These are phyloP conservation scores for Streptanthus diversifolius DNA, from an alignment of 345 rosid genomes.

Conservation along the genomic window DNA sequence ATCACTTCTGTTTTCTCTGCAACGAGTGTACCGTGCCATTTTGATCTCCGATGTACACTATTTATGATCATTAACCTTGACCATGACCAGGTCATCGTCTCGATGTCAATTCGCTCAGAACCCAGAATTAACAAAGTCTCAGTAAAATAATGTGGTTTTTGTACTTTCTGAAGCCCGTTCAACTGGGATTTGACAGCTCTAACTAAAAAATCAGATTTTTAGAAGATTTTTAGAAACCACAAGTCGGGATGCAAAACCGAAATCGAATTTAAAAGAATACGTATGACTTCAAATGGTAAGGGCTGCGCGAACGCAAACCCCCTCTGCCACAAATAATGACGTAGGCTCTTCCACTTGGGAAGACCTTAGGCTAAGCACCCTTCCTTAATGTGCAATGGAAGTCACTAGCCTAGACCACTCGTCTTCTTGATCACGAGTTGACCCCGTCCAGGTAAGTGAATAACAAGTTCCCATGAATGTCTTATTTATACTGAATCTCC, in stretches of 20 bases:
- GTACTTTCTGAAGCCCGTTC: too few relatives aligned
- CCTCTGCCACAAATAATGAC: slow-evolving; percentile 54
- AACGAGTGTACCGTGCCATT: background rate
- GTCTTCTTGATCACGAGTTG: slow-evolving; percentile 32
- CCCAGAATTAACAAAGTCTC: too few relatives aligned
- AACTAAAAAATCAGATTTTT: too few relatives aligned
- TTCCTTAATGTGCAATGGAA: slow-evolving; percentile 33
- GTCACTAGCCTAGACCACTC: slow-evolving; percentile 38
- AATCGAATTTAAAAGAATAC: too few relatives aligned
- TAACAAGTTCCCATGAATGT: rapidly evolving
- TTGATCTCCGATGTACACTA: background rate
- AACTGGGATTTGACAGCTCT: too few relatives aligned
- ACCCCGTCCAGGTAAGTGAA: slow-evolving; percentile 43
- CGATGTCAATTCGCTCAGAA: too few relatives aligned
- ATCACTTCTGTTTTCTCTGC: background rate
- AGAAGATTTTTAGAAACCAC: too few relatives aligned
- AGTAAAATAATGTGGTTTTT: too few relatives aligned
- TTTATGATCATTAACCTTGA: background rate
- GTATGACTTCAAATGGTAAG: background rate
- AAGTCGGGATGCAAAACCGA: too few relatives aligned
- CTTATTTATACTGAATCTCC: background rate
- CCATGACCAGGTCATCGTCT: background rate
- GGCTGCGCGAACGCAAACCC: slow-evolving; percentile 67
- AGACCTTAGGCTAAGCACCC: slow-evolving; percentile 44
- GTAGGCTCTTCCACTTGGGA: slow-evolving; percentile 52